These are phyloP conservation scores for Asterochloris erici DNA, from an alignment of 139 green algal genomes.

Conservation along the genomic window DNA sequence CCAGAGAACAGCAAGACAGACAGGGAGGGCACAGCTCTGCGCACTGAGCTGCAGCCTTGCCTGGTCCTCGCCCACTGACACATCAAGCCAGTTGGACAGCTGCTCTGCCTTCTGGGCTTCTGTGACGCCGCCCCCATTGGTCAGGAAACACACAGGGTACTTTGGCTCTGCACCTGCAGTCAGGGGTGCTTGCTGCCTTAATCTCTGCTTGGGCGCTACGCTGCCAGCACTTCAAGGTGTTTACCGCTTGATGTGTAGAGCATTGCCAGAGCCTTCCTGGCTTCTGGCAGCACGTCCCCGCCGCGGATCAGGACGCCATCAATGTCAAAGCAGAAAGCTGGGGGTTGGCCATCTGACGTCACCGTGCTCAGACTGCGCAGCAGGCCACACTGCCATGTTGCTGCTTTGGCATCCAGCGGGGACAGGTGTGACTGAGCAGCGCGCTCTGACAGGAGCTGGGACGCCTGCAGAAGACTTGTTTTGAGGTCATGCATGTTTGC, in stretches of 20 bases:
- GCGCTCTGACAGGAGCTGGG: too few species aligned
- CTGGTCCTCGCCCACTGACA: conserved; percentile 44
- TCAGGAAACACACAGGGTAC: conserved; percentile 67
- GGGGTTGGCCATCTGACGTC: not conserved
- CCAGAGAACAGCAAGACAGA: too few species aligned
- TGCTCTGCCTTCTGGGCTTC: conserved; percentile 70
- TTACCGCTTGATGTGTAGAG: conserved; percentile 41
- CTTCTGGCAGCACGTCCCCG: conserved; percentile 40
- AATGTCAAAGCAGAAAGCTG: conserved; percentile 77
- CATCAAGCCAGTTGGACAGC: conserved; percentile 61
- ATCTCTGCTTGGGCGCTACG: not conserved
- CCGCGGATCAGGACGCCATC: conserved; percentile 76
- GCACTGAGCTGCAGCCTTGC: not conserved
- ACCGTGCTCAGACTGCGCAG: too few species aligned
- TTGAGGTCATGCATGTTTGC: too few species aligned
- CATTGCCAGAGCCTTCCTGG: conserved; percentile 45
- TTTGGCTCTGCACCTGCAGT: conserved; percentile 12
- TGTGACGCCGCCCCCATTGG: conserved; percentile 74
- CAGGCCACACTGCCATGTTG: too few species aligned
- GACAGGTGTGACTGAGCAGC: too few species aligned
- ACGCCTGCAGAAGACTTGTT: too few species aligned
- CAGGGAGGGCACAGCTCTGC: too few species aligned
- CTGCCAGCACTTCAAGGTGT: not conserved
- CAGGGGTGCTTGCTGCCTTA: not conserved
- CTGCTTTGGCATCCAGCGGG: too few species aligned